phyloP scores from a whole-genome alignment of 306 rosid species.

The Rubus idaeus region DNA sequence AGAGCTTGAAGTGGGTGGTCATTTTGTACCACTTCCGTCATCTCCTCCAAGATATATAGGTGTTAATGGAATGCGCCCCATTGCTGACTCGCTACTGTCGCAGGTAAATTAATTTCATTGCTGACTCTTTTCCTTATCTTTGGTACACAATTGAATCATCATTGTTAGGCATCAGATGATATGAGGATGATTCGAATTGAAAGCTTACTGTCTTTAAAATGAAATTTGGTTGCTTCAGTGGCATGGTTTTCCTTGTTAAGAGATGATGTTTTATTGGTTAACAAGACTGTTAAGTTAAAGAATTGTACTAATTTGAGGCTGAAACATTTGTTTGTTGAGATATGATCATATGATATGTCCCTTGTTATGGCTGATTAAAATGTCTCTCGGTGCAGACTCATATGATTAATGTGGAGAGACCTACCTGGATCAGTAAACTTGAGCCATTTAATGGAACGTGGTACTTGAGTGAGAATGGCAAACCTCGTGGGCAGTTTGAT shows the following conservation, averaged over 20 bases:
- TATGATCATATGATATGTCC: neutral
- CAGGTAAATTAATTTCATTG: constrained; percentile 39
- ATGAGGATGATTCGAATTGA: constrained; percentile 1
- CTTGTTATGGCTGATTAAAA: constrained; percentile 25
- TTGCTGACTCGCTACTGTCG: constrained; percentile 77
- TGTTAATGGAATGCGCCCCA: constrained; percentile 72
- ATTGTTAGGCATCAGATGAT: neutral
- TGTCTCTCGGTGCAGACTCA: constrained; percentile 47
- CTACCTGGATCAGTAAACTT: constrained; percentile 85
- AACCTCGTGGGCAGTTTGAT: constrained; percentile 79
- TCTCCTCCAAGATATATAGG: constrained; percentile 63
- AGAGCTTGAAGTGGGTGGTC: constrained; percentile 73
- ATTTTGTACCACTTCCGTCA: constrained; percentile 60
- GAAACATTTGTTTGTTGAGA: neutral
- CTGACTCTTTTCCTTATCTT: neutral
- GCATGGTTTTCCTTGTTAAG: neutral
- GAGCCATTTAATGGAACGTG: constrained; percentile 95
- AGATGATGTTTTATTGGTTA: neutral
- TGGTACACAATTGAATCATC: neutral
- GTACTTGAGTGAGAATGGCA: constrained; percentile 91
- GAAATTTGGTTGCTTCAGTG: neutral
- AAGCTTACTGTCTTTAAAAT: neutral
- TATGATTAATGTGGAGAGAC: constrained; percentile 72
- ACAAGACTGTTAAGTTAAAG: neutral
- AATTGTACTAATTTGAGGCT: neutral